phyloP scores from a whole-genome alignment of 2,329 filamentous ascomycete species.

The Mycosphaerelloides madeirae region DNA sequence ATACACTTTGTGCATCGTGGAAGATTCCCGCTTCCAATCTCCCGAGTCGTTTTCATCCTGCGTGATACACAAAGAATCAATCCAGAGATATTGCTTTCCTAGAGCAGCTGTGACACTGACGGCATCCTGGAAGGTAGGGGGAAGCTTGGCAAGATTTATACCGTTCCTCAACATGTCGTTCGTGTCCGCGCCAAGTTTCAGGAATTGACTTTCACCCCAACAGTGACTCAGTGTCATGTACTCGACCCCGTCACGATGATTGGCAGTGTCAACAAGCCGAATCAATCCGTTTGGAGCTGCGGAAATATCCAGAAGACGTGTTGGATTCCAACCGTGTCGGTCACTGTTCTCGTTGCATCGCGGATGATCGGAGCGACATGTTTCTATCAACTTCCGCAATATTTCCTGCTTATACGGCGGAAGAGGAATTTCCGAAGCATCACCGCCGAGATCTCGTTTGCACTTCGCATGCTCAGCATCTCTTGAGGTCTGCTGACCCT shows the following conservation, averaged over 20 bases:
- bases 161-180: background rate
- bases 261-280: background rate
- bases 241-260: background rate
- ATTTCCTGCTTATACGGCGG: no score
- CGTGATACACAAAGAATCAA: slow-evolving; percentile 8
- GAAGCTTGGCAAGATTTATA: background rate
- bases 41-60: slow-evolving; percentile 2
- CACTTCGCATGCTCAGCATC: no score
- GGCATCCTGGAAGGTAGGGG: background rate
- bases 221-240: background rate
- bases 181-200: background rate
- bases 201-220: background rate
- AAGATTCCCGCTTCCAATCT: slow-evolving; percentile 13
- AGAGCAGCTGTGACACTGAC: background rate
- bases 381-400: no score
- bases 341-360: background rate
- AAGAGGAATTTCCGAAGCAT: no score
- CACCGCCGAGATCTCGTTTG: no score
- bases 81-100: slow-evolving; percentile 2
- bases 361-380: no score
- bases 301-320: background rate
- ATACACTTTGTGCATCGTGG: slow-evolving; percentile 8
- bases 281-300: background rate
- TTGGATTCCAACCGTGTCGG: background rate
- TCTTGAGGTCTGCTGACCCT: no score